Conservation (phyloP, 352 stramenopile genomes). For the Phytophthora idaei region DNA sequence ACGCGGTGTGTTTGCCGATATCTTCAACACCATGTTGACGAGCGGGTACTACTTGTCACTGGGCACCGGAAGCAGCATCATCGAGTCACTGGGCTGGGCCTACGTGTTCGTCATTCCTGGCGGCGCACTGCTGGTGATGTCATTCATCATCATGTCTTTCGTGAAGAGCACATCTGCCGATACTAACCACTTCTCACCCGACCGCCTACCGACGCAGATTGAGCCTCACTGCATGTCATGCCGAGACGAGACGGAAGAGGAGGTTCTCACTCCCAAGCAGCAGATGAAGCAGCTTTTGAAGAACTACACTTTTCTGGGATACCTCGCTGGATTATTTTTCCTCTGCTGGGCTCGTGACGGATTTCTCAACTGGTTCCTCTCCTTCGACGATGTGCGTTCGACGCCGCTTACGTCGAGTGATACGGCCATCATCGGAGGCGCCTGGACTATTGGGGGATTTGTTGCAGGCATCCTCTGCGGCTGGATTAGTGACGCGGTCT, state of each 20-base stretch:
- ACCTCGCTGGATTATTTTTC: constrained; percentile 73
- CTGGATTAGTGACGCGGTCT: constrained; percentile 74
- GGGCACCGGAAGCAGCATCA: constrained; percentile 65
- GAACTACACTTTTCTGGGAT: constrained; percentile 73
- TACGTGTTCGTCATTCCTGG: constrained; percentile 78
- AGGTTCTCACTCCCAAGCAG: constrained; percentile 18
- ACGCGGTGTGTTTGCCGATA: constrained; percentile 67
- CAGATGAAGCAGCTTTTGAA: constrained; percentile 59
- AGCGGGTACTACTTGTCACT: constrained; percentile 79
- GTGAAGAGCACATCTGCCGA: constrained; percentile 67
- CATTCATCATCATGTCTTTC: constrained; percentile 51
- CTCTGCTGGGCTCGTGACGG: constrained; percentile 71
- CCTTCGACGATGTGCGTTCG: constrained; percentile 67
- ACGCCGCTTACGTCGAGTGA: constrained; percentile 51
- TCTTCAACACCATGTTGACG: constrained; percentile 84
- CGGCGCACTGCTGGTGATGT: constrained; percentile 58
- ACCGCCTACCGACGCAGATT: constrained; percentile 33
- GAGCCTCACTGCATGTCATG: constrained; percentile 17
- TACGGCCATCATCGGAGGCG: constrained; percentile 67
- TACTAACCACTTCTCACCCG: constrained; percentile 38
- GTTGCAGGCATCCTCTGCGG: constrained; percentile 72
- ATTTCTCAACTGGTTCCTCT: constrained; percentile 82
- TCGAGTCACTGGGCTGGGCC: constrained; percentile 64
- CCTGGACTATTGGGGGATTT: constrained; percentile 79
- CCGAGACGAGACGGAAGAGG: constrained; percentile 1